Evolutionary conservation across 2,329 filamentous ascomycete genomes (phyloP), one percentile per base, ranked within the genome.

Genomic region (Aspergillus neotritici): DNA sequence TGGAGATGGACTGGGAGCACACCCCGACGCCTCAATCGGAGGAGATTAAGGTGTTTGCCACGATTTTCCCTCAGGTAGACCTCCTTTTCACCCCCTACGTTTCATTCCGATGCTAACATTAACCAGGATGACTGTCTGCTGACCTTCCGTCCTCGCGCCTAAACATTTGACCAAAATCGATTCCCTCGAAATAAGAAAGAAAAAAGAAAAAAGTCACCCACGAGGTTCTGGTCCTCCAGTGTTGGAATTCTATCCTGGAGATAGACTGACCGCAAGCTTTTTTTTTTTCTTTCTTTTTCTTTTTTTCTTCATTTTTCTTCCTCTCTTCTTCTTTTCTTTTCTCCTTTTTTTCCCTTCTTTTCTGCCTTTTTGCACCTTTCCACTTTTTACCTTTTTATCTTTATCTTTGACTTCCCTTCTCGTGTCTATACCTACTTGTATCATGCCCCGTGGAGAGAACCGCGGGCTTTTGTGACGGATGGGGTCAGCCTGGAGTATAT

Each of bases 31-130:
- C 86, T 0, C 62, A 75, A 46, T 94, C 87, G 0, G 93, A 98
- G 72, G 84, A 94, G 68, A 97, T 98, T 69, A 91, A 94, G 74
- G 91, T 97, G 54, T 98, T 97, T 71, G 93, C 93, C 32, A 96
- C 89, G 21, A 94, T 98, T 57, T 98, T 98, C 78, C 93, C 93
- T 44, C 85, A 86, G 85, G 90, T 94, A 46, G 52, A 43, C 41
- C 28, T 43, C 25, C 47, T 13, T 21, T 41, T 41, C 31, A 12
- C 32, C 15, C 6, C 10, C 42, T 36, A 50, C 54, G 37, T 55
- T 8, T 43, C 16, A 31, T 43, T 50, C 32, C 48, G 37, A 43
- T 46, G 42, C 55, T 56, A 49, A 62, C 47, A 11, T 38, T 55
- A 64, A 49, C 4, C 52, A 91, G 86, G 87, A 94, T 63, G 84